Evolutionary conservation across 2,329 filamentous ascomycete genomes (phyloP).

Genomic region (Stagonosporopsis tanaceti): DNA sequence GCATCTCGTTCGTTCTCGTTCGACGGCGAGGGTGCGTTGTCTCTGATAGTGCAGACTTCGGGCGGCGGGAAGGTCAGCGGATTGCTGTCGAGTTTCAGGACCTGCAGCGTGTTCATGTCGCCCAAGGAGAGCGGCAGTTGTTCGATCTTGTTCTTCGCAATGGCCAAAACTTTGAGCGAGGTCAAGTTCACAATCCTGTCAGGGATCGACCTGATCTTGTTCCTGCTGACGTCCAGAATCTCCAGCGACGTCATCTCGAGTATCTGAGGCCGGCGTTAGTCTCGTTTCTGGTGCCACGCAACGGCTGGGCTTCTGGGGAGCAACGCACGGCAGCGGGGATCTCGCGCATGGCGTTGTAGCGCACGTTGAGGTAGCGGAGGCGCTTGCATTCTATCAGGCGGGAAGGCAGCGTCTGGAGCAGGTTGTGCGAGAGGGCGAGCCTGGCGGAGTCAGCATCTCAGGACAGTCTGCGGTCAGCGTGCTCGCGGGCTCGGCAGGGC

Average conservation of each 20-base stretch:
- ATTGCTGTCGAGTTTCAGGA: conserved; percentile 90
- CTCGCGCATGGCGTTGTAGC: conserved; percentile 75
- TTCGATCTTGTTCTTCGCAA: conserved; percentile 86
- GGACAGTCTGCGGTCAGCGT: no score
- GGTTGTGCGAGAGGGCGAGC: conserved; percentile 83
- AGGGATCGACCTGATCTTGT: conserved; percentile 80
- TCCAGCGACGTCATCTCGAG: conserved; percentile 87
- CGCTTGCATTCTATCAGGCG: conserved; percentile 79
- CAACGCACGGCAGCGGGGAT: conserved; percentile 69
- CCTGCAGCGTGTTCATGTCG: conserved; percentile 88
- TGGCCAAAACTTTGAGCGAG: conserved; percentile 86
- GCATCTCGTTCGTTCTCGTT: conserved; percentile 68
- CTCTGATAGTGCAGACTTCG: conserved; percentile 53
- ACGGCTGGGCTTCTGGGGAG: conserved; percentile 4
- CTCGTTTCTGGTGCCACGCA: not conserved
- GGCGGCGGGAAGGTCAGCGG: conserved; percentile 77
- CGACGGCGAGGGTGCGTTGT: conserved; percentile 54
- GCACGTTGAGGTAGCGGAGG: conserved; percentile 80
- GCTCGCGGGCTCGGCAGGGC: conserved; percentile 5
- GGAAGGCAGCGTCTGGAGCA: conserved; percentile 71
- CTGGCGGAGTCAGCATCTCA: conserved; percentile 53
- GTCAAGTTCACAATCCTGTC: conserved; percentile 80
- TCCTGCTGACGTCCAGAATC: conserved; percentile 90
- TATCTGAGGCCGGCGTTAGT: conserved; percentile 64
- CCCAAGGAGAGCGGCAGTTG: conserved; percentile 84